Conservation (phyloP, 1,284 basidiomycete species). For the Boletus sp. region DNA sequence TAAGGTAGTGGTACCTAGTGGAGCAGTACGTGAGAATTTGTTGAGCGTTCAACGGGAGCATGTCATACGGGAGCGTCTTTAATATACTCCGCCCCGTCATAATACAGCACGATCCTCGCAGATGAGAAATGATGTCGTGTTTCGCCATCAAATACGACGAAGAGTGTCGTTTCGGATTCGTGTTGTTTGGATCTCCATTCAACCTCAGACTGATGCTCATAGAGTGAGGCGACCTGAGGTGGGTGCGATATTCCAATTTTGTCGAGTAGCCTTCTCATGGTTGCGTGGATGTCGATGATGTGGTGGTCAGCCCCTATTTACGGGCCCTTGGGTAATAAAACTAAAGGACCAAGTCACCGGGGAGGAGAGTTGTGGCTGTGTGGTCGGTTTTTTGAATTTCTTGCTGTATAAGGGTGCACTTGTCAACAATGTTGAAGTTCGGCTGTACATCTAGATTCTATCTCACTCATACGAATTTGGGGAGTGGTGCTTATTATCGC, state of each 20-base stretch:
- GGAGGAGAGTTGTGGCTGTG: no score
- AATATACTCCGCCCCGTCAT: neutral
- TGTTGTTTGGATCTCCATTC: neutral
- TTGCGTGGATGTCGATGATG: neutral
- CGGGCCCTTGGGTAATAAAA: no score
- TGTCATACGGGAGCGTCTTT: neutral
- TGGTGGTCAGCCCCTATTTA: no score
- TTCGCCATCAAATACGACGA: neutral
- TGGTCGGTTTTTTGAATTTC: no score
- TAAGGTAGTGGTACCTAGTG: neutral
- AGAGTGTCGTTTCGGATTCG: neutral
- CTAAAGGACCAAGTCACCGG: no score
- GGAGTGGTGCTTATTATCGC: no score
- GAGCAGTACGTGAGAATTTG: neutral
- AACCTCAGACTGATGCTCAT: neutral
- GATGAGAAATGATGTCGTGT: neutral
- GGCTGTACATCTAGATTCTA: no score
- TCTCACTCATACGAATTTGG: no score
- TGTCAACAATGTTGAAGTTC: no score
- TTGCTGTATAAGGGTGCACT: no score
- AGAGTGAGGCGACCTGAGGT: neutral
- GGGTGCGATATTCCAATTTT: neutral
- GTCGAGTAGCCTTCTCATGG: neutral
- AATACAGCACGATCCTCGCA: neutral
- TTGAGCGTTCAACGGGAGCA: neutral